Base-by-base conservation (phyloP, 495 filamentous ascomycete species). In the Penicillium coffeae region DNA sequence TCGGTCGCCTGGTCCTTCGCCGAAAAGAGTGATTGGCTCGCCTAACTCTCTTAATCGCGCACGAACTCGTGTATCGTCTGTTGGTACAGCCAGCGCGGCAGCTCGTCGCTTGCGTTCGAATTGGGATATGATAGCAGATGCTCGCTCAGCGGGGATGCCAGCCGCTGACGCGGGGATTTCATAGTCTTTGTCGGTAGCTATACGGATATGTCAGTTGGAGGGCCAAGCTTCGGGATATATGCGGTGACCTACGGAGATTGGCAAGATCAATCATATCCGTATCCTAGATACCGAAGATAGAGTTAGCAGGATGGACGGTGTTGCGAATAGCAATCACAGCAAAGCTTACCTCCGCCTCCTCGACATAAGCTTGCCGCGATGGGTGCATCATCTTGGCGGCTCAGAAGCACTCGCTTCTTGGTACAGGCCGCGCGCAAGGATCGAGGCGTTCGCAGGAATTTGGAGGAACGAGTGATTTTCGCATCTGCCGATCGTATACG, bases 11-110 rank as follows among this genome's bases (percentile, higher is more conserved):
- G 86, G 86, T 5, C 89, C 90, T 75, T 99, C 93, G 37, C 89
- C 93, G 56, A 99, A 99, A 0, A 97, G 76, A 4, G 94, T 99
- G 46, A 97, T 85, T 2, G 93, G 94, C 62, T 99, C 85, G 9
- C 87, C 88, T 30, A 96, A 74, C 55, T 91, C 85, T 56, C 94
- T 85, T 43, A 97, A 72, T 30, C 82, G 82, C 19, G 79, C 71
- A 33, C 90, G 86, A 30, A 99, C 91, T 52, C 86, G 83, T 21
- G 78, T 86, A 74, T 99, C 94, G 57, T 95, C 90, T 43, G 93
- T 99, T 3, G 93, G 93, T 3, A 99, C 94, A n/a, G 85, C 84
- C 57, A 96, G 90, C 10, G 87, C 85, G 8, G 91, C 91, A 5
- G 89, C 91, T 60, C 87, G 78, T 52, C 90, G 81, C 68, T 93